Percentiles rank a stretch among this genome's conserved stretches.
These are phyloP conservation scores for Phaffomyces antillensis DNA, from an alignment of 805 yeast genomes.

Conservation along the genomic window DNA sequence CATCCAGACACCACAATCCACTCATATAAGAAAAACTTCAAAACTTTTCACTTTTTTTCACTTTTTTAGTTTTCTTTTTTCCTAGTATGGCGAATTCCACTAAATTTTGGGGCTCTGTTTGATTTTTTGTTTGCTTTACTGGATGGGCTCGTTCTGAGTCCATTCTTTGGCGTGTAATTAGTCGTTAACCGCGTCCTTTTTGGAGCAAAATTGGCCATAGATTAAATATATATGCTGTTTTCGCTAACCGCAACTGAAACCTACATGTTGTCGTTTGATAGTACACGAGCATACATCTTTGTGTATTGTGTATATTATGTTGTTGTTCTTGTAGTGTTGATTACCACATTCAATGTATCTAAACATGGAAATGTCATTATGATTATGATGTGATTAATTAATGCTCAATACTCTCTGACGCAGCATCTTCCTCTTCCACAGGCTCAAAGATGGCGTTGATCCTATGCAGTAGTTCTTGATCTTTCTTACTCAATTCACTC, in stretches of 20 bases:
- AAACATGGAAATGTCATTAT: too few relatives aligned
- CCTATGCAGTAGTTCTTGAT: slow-evolving; percentile 39
- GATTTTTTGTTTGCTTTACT: too few relatives aligned
- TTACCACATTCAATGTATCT: too few relatives aligned
- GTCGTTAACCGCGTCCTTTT: slow-evolving; percentile 7
- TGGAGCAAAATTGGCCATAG: background rate
- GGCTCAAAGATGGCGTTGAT: slow-evolving; percentile 42
- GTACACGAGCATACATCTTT: slow-evolving; percentile 25
- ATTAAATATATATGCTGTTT: slow-evolving; percentile 17
- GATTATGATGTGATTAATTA: too few relatives aligned
- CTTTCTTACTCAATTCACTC: slow-evolving; percentile 50
- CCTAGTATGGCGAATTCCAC: background rate
- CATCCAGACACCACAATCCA: too few relatives aligned
- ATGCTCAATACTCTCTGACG: too few relatives aligned
- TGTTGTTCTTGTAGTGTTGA: background rate
- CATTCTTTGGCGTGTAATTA: slow-evolving; percentile 5
- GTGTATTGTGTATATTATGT: background rate
- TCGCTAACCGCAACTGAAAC: slow-evolving; percentile 28
- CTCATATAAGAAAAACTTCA: too few relatives aligned
- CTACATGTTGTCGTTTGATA: slow-evolving; percentile 28
- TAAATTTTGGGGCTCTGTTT: background rate
- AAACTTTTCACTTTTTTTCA: too few relatives aligned
- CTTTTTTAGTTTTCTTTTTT: too few relatives aligned
- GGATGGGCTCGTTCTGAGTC: background rate
- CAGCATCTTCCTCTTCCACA: slow-evolving; percentile 31